These are phyloP conservation scores for Trichoderma koningiopsis DNA, from an alignment of 2,329 filamentous ascomycete genomes.

Conservation along the genomic window DNA sequence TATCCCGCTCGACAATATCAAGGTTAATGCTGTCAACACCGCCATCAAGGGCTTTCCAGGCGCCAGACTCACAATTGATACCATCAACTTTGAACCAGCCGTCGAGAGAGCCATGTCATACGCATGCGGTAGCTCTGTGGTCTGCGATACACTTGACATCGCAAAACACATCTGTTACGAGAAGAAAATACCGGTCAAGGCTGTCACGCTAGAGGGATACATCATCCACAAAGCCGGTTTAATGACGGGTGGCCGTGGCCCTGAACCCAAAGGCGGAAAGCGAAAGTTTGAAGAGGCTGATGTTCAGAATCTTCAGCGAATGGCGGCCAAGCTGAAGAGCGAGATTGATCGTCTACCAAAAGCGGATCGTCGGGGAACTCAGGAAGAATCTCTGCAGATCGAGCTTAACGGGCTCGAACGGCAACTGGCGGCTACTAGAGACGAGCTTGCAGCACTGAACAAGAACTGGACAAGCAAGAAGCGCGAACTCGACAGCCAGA, in stretches of 20 bases:
- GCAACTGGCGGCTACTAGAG: slow-evolving; percentile 68
- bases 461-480: slow-evolving; percentile 84
- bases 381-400: slow-evolving; percentile 79
- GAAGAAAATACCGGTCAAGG: slow-evolving; percentile 83
- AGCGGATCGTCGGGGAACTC: slow-evolving; percentile 70
- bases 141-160: slow-evolving; percentile 84
- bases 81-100: slow-evolving; percentile 87
- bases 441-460: slow-evolving; percentile 76
- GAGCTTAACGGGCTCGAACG: slow-evolving; percentile 81
- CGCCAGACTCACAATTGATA: slow-evolving; percentile 89
- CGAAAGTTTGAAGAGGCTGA: slow-evolving; percentile 89
- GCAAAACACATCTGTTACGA: slow-evolving; percentile 90
- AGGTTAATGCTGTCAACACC: slow-evolving; percentile 87
- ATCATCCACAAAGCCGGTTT: slow-evolving; percentile 95
- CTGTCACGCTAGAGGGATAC: slow-evolving; percentile 91
- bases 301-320: slow-evolving; percentile 77
- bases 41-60: slow-evolving; percentile 87
- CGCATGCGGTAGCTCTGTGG: slow-evolving; percentile 90
- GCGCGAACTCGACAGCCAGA: slow-evolving; percentile 74
- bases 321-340: slow-evolving; percentile 73
- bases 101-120: slow-evolving; percentile 93
- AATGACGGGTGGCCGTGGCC: slow-evolving; percentile 92
- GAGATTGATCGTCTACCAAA: slow-evolving; percentile 82
- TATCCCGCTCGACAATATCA: slow-evolving; percentile 95
- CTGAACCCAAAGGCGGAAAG: slow-evolving; percentile 71